Evolutionary conservation across 306 rosid genomes (phyloP).

Genomic region (Dalbergia oliveri): DNA sequence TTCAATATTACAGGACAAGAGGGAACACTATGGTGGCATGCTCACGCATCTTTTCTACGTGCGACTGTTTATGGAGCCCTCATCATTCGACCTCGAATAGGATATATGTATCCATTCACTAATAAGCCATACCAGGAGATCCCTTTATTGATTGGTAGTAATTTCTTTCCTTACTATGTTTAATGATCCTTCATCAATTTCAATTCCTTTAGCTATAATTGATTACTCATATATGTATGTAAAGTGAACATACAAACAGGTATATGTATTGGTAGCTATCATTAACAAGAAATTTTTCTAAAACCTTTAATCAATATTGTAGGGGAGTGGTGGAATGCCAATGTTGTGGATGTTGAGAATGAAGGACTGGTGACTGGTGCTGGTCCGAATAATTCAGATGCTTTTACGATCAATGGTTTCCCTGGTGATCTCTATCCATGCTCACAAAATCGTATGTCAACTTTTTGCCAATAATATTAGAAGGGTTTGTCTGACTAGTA

Average conservation of each 20-base stretch:
- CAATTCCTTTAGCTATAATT: neutral
- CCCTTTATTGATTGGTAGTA: conserved; percentile 14
- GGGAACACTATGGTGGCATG: conserved; percentile 78
- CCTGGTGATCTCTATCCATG: conserved; percentile 65
- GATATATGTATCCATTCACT: conserved; percentile 40
- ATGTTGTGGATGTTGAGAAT: conserved; percentile 48
- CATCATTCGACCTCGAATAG: conserved; percentile 47
- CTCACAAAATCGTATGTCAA: conserved; percentile 53
- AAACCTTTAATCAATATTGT: too few relatives aligned
- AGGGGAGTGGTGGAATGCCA: neutral
- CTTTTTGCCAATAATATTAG: too few relatives aligned
- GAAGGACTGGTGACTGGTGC: neutral
- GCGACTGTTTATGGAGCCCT: conserved; percentile 67
- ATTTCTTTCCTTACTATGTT: neutral
- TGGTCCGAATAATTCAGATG: conserved; percentile 45
- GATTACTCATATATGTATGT: too few relatives aligned
- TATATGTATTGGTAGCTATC: too few relatives aligned
- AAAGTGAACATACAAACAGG: too few relatives aligned
- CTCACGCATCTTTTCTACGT: conserved; percentile 59
- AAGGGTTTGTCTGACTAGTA: too few relatives aligned
- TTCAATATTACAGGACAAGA: conserved; percentile 62
- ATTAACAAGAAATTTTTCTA: too few relatives aligned
- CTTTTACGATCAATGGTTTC: conserved; percentile 62
- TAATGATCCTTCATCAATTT: neutral
- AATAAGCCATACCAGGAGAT: conserved; percentile 47